Base-by-base conservation (phyloP, 2,329 filamentous ascomycete species). In the Fusarium kyushuense region DNA sequence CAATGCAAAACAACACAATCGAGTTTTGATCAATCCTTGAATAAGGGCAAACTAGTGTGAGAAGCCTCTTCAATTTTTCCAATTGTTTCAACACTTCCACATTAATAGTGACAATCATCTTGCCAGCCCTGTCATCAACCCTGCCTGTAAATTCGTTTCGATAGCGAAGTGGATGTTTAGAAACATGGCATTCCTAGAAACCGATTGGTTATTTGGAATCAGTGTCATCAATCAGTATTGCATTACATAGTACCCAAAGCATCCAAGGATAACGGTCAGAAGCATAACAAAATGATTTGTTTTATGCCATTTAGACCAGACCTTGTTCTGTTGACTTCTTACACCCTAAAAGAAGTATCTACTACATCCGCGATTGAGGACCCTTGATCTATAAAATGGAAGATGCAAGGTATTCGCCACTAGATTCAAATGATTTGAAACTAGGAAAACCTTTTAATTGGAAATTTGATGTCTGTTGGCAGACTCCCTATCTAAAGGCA, bases 391-490 rank as follows among this genome's bases (percentile, higher is more conserved):
- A 30, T 5, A 16, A 11, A 30, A 2, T 25, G 4, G n/a, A 11
- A n/a, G 3, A 32, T 21, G 13, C 27, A 16, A 19, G 19, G 16
- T 11, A 6, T 29, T 64, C 21, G 53, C 61, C 61, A 65, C 61
- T 30, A 36, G 25, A 51, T 38, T 49, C 19, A 2, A n/a, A 53
- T 14, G 11, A 13, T 12, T 4, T 8, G 32, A 48, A 16, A 11
- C 38, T 23, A 17, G 25, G 32, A 12, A 62, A 40, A 17, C 12
- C 41, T 36, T 8, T 17, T 30, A 40, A 47, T 36, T 46, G 38
- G 38, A 52, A 65, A 40, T 45, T 36, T 40, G 32, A 29, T 29
- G 19, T 19, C 36, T 59, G 21, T 21, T 43, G 23, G 19, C 21
- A 2, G n/a, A 38, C 38, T 58, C 21, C 27, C 21, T 48, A 35